Base-by-base conservation (phyloP, 257 asterid genomes). In the Solanum pennellii region DNA sequence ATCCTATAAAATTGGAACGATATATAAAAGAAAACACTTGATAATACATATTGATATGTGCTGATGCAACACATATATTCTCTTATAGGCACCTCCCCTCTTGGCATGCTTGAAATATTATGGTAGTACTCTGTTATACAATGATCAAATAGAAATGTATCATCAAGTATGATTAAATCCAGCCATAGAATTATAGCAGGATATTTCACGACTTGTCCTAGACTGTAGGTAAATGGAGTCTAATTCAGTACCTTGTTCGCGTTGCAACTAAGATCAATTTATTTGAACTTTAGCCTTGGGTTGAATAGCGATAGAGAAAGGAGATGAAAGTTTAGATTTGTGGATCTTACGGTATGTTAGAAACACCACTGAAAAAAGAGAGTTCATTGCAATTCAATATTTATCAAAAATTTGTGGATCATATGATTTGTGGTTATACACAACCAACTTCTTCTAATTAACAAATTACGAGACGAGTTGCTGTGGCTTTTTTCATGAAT, bases 1-100 rank as follows among this genome's bases (percentile, higher is more conserved):
- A 85, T 85, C 88, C 52, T 88, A 85, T 85, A 85, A 77, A 88
- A 75, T 88, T 84, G 83, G 74, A 88, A 44, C 33, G 45, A 87
- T 68, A 82, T 31, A 87, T 59, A 29, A 72, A 87, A 47, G n/a
- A 27, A 3, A 47, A 49, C 12, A 79, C 31, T 49, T 49, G 85
- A 49, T 16, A 80, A 45, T 47, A 47, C 25, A 80, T 15, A 14
- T 25, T 27, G 42, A 39, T 15, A 16, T 47, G 84, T 27, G 66
- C 41, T 27, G 42, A 16, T 29, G 29, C 68, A 47, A 73, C 37
- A 29, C 65, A 44, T 15, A 77, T n/a, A 14, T 25, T 77, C 41
- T 44, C 39, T 44, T 15, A 44, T 33, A 25, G 14, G 65, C 39
- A 77, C 25, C 42, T 79, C 27, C 14, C 84, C 41, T 21, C 41